These are phyloP conservation scores for Pichia sp. DNA, from an alignment of 1,139 yeast species.

Conservation along the genomic window DNA sequence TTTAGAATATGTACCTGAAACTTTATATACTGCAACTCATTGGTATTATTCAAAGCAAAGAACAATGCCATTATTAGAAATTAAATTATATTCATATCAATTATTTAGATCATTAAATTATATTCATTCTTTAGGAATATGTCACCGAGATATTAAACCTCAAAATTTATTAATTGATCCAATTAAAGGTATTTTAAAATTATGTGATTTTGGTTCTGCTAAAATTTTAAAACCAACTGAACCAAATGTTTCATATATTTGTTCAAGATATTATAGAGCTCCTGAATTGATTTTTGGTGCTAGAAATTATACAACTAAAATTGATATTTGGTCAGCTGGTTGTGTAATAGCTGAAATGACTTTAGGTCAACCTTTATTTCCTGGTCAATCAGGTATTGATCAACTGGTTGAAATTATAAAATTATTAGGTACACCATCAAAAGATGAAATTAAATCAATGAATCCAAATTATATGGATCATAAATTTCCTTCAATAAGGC, in stretches of 20 bases:
- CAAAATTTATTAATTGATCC: conserved; percentile 91
- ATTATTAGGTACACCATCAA: conserved; percentile 90
- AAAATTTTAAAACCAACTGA: conserved; percentile 83
- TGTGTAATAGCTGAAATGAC: conserved; percentile 97
- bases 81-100: conserved; percentile 87
- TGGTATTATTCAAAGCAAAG: conserved; percentile 70
- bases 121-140: conserved; percentile 80
- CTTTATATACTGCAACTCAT: conserved; percentile 84
- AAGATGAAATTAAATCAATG: conserved; percentile 90
- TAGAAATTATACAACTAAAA: conserved; percentile 72
- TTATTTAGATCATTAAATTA: conserved; percentile 86
- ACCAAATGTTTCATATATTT: conserved; percentile 92
- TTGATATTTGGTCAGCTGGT: conserved; percentile 97
- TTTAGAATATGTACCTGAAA: conserved; percentile 90
- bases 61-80: conserved; percentile 84
- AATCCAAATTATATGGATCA: conserved; percentile 97
- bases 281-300: conserved; percentile 77
- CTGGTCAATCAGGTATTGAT: conserved; percentile 97
- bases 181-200: conserved; percentile 70
- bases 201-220: conserved; percentile 99
- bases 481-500: conserved; percentile 91
- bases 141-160: conserved; percentile 97
- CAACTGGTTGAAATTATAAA: conserved; percentile 95
- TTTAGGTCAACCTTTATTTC: conserved; percentile 93
- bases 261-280: conserved; percentile 94